Base-by-base conservation (phyloP, 2,329 filamentous ascomycete species). In the Lasiodiplodia theobromae region DNA sequence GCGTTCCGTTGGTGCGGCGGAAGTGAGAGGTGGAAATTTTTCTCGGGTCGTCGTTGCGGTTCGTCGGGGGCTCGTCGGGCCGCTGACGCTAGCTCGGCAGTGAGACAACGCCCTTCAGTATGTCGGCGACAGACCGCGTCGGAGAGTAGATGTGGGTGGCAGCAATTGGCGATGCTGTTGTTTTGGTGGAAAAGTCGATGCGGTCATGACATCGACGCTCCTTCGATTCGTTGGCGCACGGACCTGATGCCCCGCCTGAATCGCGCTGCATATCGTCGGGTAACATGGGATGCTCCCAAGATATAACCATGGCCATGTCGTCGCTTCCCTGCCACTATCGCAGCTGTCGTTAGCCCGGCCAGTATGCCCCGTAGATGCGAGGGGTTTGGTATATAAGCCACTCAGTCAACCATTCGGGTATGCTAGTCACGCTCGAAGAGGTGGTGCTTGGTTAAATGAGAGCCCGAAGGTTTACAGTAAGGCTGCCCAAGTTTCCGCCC, bases 151-250 rank as follows among this genome's bases (percentile, higher is more conserved):
- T 25, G 16, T 52, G 44, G 28, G 60, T 34, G 31, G 31, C 23
- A 47, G 31, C 28, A 64, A 64, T 53, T 64, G 60, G 28, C 47
- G 60, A 38, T 52, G 60, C 8, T 23, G 44, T 14, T 40, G 47
- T 16, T 10, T 3, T 40, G 28, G 25, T 37, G 8, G 7, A 64
- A 51, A 64, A 52, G 28, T 51, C 44, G 60, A 64, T 64, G 60
- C 60, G 60, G 47, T 64, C 60, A 64, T 64, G 60, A 64, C 47
- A 52, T 64, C 18, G 44, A 47, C 44, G n/a, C 44, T 21, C 10
- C 44, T 47, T 47, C 44, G 18, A 47, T n/a, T 21, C 18, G 18
- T n/a, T n/a, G n/a, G 44, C n/a, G 44, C 44, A 47, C 44, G 44
- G 44, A 11, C 44, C 44, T 14, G 7, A 18, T 10, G 44, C 44